Evolutionary conservation across 148 eudicot genomes (phyloP), one percentile per base, ranked within the genome.

Genomic region (Chenopodium formosanum): DNA sequence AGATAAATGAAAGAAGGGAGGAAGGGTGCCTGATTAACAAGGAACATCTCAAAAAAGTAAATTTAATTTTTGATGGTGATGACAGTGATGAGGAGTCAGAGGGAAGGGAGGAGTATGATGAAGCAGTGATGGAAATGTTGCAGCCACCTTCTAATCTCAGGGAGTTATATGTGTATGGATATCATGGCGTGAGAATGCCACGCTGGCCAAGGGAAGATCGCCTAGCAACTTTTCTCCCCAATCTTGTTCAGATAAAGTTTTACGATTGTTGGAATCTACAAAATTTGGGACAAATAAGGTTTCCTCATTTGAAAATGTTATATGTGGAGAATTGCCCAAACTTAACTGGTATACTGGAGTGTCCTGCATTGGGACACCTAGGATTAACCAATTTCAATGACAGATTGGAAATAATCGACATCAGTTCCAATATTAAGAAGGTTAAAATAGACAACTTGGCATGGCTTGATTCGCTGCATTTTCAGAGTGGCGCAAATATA

Each of bases 71-170:
- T 40, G 0, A 37, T 16, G 40, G 17, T 5, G 47, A 75, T 14
- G 77, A 25, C 56, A 19, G 34, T 48, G 14, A 34, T 34, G 37
- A 34, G 37, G 37, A 34, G 37, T 34, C 37, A 34, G 37, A 25
- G 1, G 48, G 2, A 5, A 23, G 53, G 7, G 14, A 10, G 53
- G 53, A 48, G 53, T 48, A 32, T 65, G 75, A 66, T 27, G 75
- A 78, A 46, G 58, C 34, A 2, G 23, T 85, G 40, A 25, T 85
- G n/a, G 80, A 81, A 48, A 37, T 44, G 29, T 69, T 85, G 37
- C 82, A 82, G 60, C 87, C 84, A 0, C 81, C 31, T 67, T 32
- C 50, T 19, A 58, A 67, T 70, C 73, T 85, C 4, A 74, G 17
- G 50, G n/a, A 2, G 37, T 27, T 82, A 34, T 29, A 0, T 5